phyloP scores from a whole-genome alignment of 163 green algal species.

The Volvox carteri region DNA sequence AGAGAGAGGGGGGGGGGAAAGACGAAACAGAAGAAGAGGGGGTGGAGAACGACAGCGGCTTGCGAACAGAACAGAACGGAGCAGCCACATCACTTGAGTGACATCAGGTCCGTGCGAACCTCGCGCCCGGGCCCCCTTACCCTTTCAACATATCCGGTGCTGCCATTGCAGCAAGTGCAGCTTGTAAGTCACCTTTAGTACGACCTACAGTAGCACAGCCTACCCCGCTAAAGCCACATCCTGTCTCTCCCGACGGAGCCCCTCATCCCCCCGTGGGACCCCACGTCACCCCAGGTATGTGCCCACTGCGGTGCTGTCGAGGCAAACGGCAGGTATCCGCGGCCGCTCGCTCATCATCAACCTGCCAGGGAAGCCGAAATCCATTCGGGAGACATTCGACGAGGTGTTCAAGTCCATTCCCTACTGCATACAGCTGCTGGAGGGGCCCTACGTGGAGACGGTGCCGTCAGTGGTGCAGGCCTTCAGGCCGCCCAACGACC shows the following conservation, averaged over 20 bases:
- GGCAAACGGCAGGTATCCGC: constrained; percentile 92
- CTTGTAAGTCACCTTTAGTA: too few species aligned
- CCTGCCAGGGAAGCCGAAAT: constrained; percentile 93
- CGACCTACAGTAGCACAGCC: too few species aligned
- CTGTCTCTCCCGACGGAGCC: too few species aligned
- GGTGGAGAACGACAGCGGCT: background rate
- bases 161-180: too few species aligned
- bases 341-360: constrained; percentile 92
- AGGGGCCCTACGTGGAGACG: constrained; percentile 85
- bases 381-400: constrained; percentile 94
- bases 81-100: too few species aligned
- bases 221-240: too few species aligned
- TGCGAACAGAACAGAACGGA: background rate
- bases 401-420: constrained; percentile 92
- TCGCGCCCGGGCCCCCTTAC: too few species aligned
- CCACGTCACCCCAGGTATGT: constrained; percentile 83
- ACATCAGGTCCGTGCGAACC: too few species aligned
- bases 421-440: constrained; percentile 90
- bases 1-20: background rate
- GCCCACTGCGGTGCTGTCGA: constrained; percentile 93
- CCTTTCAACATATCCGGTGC: too few species aligned
- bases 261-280: too few species aligned
- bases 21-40: background rate
- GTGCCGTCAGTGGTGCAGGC: constrained; percentile 82
- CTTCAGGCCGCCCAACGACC: constrained; percentile 82